Evolutionary conservation across 164 flowering plant species (phyloP).

Genomic region (Annona squamosa): DNA sequence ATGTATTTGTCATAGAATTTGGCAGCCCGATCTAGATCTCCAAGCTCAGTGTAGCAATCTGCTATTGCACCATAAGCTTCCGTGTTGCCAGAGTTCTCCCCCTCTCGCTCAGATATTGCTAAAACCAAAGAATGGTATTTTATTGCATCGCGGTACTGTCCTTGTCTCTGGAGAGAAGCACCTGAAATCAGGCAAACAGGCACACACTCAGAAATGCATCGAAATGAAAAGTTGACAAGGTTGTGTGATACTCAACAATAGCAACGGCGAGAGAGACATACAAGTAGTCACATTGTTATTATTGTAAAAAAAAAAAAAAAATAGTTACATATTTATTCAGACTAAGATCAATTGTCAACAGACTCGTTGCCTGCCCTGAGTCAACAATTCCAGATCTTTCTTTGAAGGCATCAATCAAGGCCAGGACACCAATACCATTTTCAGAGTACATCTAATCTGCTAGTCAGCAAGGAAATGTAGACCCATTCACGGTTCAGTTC

Average conservation of each 20-base stretch:
- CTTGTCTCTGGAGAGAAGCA: slow-evolving; percentile 84
- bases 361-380: too few relatives aligned
- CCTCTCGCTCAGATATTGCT: slow-evolving; percentile 53
- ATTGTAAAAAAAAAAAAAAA: too few relatives aligned
- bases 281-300: background rate
- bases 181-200: slow-evolving; percentile 34
- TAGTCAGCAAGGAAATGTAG: background rate
- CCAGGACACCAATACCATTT: background rate
- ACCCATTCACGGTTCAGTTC: background rate
- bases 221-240: background rate
- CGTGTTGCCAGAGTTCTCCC: slow-evolving; percentile 79
- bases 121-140: slow-evolving; percentile 82
- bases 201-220: background rate
- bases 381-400: too few relatives aligned
- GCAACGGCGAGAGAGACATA: too few relatives aligned
- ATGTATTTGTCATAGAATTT: slow-evolving; percentile 76
- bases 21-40: slow-evolving; percentile 83
- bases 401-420: background rate
- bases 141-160: slow-evolving; percentile 76
- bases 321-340: background rate
- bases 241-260: too few relatives aligned
- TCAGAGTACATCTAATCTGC: background rate
- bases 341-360: too few relatives aligned
- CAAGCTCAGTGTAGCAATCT: slow-evolving; percentile 95
- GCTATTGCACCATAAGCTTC: slow-evolving; percentile 98